Evolutionary conservation across 2,329 filamentous ascomycete genomes (phyloP), one percentile per base, ranked within the genome.

Genomic region (Thyridium curvatum): DNA sequence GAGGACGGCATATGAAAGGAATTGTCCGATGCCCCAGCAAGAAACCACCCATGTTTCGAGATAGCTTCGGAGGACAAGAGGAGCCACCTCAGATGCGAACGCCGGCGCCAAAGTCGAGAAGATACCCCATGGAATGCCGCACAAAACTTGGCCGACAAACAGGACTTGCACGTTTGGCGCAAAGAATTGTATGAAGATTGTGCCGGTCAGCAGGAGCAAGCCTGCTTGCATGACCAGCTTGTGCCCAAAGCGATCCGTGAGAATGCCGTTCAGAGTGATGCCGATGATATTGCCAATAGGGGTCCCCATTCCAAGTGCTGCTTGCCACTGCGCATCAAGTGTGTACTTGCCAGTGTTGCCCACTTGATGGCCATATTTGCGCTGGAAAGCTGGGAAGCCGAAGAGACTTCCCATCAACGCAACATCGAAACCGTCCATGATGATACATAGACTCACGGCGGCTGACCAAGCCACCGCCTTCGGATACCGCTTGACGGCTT

Each of bases 171-270:
- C 56, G 16, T 58, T 66, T 7, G 60, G 60, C 0, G 70, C 66
- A 37, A 73, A 74, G 55, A 74, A 69, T 26, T 61, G 56, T 41
- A 74, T 56, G 46, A 72, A 73, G 47, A 73, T 64, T 44, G 68
- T 68, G 9, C 48, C 60, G 7, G 55, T 52, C 21, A 74, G 50
- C 43, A 59, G 60, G 16, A 55, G 52, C 13, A 73, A 56, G 4
- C 59, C 58, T 21, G 48, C 42, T 31, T 72, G 62, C 47, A 72
- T 58, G 1, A 69, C 64, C 38, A 53, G 57, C 32, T 65, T 61
- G 37, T 71, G 66, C 2, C 71, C 71, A 43, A 55, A 67, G 36
- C 49, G 55, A 16, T 56, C 53, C 1, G 65, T 64, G 9, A 65
- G 51, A 46, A 55, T 67, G 14, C 66, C 66, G 49, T 69, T 68